Percentiles rank a stretch among this genome's conserved stretches.
phyloP scores from a whole-genome alignment of 768 basidiomycete species.

The Gloeopeniophorella convolvens region DNA sequence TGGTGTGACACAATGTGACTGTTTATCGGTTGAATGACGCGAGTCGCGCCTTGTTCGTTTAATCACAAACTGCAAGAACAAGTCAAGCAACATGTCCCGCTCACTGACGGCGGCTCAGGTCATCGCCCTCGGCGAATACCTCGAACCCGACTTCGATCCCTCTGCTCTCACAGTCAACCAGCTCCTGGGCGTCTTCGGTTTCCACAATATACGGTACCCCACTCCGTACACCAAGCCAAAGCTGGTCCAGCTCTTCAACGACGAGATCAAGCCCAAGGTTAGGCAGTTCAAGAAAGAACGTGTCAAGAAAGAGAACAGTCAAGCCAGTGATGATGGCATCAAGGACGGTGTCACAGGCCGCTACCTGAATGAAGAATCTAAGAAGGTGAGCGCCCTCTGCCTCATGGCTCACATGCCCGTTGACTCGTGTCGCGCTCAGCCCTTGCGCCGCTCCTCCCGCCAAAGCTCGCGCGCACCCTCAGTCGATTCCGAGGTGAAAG shows the following conservation, averaged over 20 bases:
- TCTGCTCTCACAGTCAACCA: conserved; percentile 71
- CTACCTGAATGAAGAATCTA: conserved; percentile 41
- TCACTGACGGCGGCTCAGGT: conserved; percentile 68
- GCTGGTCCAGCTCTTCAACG: conserved; percentile 70
- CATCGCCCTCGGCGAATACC: conserved; percentile 68
- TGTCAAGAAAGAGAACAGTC: conserved; percentile 57
- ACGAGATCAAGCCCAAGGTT: conserved; percentile 59
- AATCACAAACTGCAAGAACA: background rate
- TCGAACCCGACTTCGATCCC: conserved; percentile 74
- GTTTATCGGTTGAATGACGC: conserved; percentile 12
- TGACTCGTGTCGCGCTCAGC: conserved; percentile 25
- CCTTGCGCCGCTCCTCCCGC: conserved; percentile 51
- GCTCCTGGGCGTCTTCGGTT: conserved; percentile 67
- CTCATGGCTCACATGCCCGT: conserved; percentile 11
- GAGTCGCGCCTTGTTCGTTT: conserved; percentile 1
- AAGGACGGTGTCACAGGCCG: conserved; percentile 77
- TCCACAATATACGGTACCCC: conserved; percentile 70
- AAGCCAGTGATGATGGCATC: conserved; percentile 78
- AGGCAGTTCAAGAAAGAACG: conserved; percentile 57
- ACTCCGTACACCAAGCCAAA: conserved; percentile 72
- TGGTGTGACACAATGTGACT: conserved; percentile 10
- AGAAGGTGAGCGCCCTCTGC: conserved; percentile 34
- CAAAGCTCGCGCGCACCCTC: conserved; percentile 53
- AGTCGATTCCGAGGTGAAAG: conserved; percentile 35
- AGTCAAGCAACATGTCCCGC: conserved; percentile 51